phyloP scores from a whole-genome alignment of 306 rosid species.

The Dryas alaskensis region DNA sequence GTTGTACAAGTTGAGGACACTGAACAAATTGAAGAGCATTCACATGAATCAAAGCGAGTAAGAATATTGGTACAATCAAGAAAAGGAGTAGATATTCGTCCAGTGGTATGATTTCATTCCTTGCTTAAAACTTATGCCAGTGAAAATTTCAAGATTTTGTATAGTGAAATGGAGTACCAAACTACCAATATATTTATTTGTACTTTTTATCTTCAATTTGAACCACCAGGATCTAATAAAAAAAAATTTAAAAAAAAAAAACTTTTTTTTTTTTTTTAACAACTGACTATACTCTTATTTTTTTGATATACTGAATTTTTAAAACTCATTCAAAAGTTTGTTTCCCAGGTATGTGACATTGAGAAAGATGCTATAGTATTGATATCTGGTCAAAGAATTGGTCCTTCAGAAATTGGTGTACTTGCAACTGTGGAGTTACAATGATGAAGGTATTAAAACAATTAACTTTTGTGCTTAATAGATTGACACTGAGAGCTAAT shows the following conservation, averaged over 20 bases:
- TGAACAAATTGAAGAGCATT: constrained; percentile 37
- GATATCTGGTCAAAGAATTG: constrained; percentile 74
- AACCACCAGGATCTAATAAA: neutral
- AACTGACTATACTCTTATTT: neutral
- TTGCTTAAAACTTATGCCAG: neutral
- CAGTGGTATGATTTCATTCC: constrained; percentile 54
- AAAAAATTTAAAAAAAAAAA: neutral
- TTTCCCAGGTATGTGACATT: constrained; percentile 68
- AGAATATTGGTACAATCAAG: constrained; percentile 49
- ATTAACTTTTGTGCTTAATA: constrained; percentile 10
- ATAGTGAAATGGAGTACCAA: neutral
- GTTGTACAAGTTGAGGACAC: constrained; percentile 96
- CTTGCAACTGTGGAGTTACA: constrained; percentile 79
- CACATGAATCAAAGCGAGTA: constrained; percentile 44
- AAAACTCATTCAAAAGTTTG: constrained; percentile 22
- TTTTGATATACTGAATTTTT: neutral
- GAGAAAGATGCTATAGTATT: constrained; percentile 65
- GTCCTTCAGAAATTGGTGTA: constrained; percentile 86
- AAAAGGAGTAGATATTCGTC: constrained; percentile 76
- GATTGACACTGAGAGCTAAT: too few species aligned
- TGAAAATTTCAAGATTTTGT: neutral
- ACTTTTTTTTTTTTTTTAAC: neutral
- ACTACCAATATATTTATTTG: neutral
- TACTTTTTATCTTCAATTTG: neutral
- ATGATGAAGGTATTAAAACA: constrained; percentile 61